Percentiles rank a stretch among this genome's conserved stretches.
Conservation (phyloP, 106 monocot species). For the Posidonia australis region DNA sequence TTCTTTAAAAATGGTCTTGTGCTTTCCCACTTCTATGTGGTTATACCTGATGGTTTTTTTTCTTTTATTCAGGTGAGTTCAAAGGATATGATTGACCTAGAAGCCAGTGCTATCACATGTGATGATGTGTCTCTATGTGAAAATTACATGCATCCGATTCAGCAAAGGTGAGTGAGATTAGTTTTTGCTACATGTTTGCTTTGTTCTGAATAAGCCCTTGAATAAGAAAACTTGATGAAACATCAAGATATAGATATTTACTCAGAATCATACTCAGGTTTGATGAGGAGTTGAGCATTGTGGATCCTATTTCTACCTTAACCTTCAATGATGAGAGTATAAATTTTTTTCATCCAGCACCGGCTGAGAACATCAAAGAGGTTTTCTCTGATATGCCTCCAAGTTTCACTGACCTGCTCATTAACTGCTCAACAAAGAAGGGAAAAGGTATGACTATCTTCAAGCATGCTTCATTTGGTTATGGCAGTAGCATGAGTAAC, state of each 20-base stretch:
- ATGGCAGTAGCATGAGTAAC: not conserved
- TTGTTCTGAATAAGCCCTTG: too few relatives aligned
- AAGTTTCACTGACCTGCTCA: conserved; percentile 55
- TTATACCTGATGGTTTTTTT: not conserved
- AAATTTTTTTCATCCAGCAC: conserved; percentile 9
- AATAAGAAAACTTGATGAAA: not conserved
- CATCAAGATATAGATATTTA: not conserved
- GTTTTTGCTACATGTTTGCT: not conserved
- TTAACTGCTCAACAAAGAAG: conserved; percentile 18
- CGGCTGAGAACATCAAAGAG: conserved; percentile 13
- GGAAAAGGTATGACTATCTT: conserved; percentile 19
- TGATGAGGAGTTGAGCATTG: conserved; percentile 22
- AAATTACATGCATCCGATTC: not conserved
- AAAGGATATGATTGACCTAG: conserved; percentile 14
- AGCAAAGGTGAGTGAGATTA: not conserved
- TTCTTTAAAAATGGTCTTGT: not conserved
- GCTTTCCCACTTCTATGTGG: not conserved
- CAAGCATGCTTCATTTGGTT: not conserved
- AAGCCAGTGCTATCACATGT: conserved; percentile 23
- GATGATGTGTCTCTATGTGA: conserved; percentile 33
- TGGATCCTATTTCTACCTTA: conserved; percentile 14
- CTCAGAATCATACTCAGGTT: conserved; percentile 14
- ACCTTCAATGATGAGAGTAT: conserved; percentile 3
- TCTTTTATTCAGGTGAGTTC: conserved; percentile 26
- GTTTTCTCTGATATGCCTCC: conserved; percentile 41